These are phyloP conservation scores for Macrolepiota fuliginosa DNA, from an alignment of 768 basidiomycete species.

Conservation along the genomic window DNA sequence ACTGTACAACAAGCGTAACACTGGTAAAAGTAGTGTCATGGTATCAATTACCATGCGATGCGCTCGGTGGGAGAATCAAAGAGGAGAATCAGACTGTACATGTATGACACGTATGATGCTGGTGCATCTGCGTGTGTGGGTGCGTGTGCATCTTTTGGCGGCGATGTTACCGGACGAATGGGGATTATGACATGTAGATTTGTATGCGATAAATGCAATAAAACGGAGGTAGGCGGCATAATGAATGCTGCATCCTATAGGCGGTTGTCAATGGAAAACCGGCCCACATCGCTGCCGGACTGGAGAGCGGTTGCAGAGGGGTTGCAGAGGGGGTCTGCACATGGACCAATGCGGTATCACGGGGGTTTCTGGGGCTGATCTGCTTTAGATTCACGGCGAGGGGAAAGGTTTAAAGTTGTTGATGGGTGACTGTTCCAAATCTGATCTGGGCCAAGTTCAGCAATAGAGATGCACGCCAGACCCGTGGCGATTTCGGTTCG, in stretches of 20 bases:
- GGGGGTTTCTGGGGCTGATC: conserved; percentile 3
- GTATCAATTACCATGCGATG: not conserved
- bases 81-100: not conserved
- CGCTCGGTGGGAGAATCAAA: not conserved
- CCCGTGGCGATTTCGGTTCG: conserved; percentile 1
- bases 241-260: too few relatives aligned
- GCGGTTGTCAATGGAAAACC: not conserved
- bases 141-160: too few relatives aligned
- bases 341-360: not conserved
- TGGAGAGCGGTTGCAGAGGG: too few relatives aligned
- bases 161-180: too few relatives aligned
- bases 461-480: too few relatives aligned
- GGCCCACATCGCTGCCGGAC: too few relatives aligned
- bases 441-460: conserved; percentile 6
- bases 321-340: not conserved
- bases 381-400: not conserved
- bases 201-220: too few relatives aligned
- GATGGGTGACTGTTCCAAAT: conserved; percentile 8
- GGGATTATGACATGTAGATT: too few relatives aligned
- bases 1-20: not conserved
- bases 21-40: conserved; percentile 4
- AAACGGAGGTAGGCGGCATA: too few relatives aligned
- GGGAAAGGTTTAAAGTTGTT: conserved; percentile 12
- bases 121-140: too few relatives aligned
- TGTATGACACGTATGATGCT: not conserved